Base-by-base conservation (phyloP, 352 stramenopile species). In the Nothophytophthora sp. region DNA sequence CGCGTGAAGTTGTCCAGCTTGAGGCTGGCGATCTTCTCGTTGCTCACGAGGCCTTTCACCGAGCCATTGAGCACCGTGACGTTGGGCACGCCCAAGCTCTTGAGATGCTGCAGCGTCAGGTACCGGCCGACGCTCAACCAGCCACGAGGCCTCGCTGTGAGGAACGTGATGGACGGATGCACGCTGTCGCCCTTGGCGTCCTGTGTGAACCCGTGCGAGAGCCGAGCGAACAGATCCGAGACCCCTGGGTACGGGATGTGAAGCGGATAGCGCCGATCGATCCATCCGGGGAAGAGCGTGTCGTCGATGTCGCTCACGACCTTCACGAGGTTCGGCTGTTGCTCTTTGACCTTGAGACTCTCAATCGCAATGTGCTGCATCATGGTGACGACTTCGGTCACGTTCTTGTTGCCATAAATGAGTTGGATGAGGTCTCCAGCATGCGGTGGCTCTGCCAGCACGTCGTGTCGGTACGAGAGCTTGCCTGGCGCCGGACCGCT, bases 281-380 rank as follows among this genome's bases (percentile, higher is more conserved):
- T 43, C 81, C 81, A 92, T 24, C 84, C 84, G 7, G 84, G 62
- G 30, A 90, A 92, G 5, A 94, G 59, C 22, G 84, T 94, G 55
- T 94, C 84, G 34, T 94, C 84, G 30, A 94, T 94, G 41, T 94
- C 84, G 42, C 84, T 94, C n/a, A 94, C 68, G 5, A 94, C 83
- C 50, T 94, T 94, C 23, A 94, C 50, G n/a, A 94, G 60, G 4
- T 81, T 50, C 13, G 81, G 76, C 29, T 68, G 52, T 16, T 76
- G 44, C 11, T 72, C 34, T 27, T 81, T 86, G 12, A 91, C 81
- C 32, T 89, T 88, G 36, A 88, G 37, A 30, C 77, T 73, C 42
- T 92, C 84, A 9, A 91, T 67, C 11, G 81, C 81, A 20, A 94
- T 92, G 59, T 94, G 84, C 50, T 94, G 84, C 68, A 92, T 89